These are phyloP conservation scores for Pichia occidentalis DNA, from an alignment of 805 yeast genomes.

Conservation along the genomic window DNA sequence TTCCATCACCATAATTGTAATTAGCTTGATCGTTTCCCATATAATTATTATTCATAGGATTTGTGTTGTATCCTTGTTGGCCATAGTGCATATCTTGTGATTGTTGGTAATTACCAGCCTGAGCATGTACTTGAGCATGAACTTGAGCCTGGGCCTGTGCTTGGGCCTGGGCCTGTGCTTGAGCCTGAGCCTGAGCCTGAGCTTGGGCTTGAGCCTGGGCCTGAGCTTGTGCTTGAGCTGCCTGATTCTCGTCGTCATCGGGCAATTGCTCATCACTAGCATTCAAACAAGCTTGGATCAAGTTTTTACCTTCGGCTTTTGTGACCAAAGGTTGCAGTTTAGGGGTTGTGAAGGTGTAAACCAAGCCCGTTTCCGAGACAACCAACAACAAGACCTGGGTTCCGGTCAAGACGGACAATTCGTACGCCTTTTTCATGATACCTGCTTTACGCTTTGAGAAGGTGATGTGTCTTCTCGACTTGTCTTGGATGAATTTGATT, in stretches of 20 bases:
- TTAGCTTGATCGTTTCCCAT: constrained; percentile 10
- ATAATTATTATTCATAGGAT: constrained; percentile 6
- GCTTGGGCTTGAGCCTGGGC: constrained; percentile 29
- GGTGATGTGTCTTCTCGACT: constrained; percentile 95
- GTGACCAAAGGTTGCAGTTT: constrained; percentile 97
- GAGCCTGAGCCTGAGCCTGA: constrained; percentile 32
- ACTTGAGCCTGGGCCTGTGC: constrained; percentile 24
- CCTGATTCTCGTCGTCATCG: constrained; percentile 48
- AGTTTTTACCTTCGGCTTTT: constrained; percentile 92
- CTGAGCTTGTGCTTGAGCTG: constrained; percentile 30
- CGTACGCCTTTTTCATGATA: constrained; percentile 99
- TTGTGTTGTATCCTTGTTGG: constrained; percentile 10
- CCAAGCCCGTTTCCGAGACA: constrained; percentile 97
- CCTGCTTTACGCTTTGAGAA: constrained; percentile 98
- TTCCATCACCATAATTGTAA: constrained; percentile 13
- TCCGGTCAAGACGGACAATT: constrained; percentile 91
- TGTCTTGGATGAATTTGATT: constrained; percentile 94
- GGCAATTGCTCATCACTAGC: constrained; percentile 81
- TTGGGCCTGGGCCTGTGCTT: constrained; percentile 28
- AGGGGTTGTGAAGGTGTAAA: constrained; percentile 98
- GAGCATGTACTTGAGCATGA: constrained; percentile 23
- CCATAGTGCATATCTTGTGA: constrained; percentile 15
- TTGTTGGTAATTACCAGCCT: constrained; percentile 23
- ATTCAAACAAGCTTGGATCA: constrained; percentile 92
- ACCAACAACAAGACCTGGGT: constrained; percentile 93